Evolutionary conservation across 2,329 filamentous ascomycete genomes (phyloP), one percentile per base, ranked within the genome.

Genomic region (Monosporascus cannonballus): DNA sequence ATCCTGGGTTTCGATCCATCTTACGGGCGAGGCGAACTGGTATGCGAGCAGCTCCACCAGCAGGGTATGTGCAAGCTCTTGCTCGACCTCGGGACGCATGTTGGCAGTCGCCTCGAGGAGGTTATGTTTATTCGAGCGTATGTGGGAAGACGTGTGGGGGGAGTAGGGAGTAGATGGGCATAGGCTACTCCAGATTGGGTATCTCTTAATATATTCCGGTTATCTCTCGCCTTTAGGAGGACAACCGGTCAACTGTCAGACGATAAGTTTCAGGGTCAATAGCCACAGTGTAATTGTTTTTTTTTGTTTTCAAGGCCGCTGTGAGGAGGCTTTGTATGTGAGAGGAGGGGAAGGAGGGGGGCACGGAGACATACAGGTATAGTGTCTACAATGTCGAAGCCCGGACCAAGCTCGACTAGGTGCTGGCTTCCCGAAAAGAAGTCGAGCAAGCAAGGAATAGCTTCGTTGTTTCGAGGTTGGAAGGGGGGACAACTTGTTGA

Each of bases 1-100:
- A 93, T 99, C 94, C 76, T 99, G 94, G 51, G 94, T 99, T 77
- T 99, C 94, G 74, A 99, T 99, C 94, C 94, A 99, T 85, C 94
- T 87, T 65, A 99, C 94, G 49, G 94, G 94, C 51, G 93, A 97
- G 66, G 94, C 94, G 73, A 99, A 99, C 72, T 99, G 94, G 76
- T 97, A 99, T 78, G 94, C 94, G 64, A 99, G 85, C 60, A 99
- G 89, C 85, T 99, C 94, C 61, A 99, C 90, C 70, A 99, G 89
- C 75, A 99, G 84, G 63, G 93, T 97, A 76, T 99, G 93, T 69
- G 94, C 89, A 73, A 99, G 89, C 80, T 99, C 94, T 77, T 99
- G 94, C 85, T 99, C 93, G 74, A 97, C 81, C 84, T 99, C 94
- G 73, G 94, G 94, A 80, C 90, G 90, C 93, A 97, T 97, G 65